phyloP scores from a whole-genome alignment of 2,329 filamentous ascomycete genomes.

The Aspergillus sp. region DNA sequence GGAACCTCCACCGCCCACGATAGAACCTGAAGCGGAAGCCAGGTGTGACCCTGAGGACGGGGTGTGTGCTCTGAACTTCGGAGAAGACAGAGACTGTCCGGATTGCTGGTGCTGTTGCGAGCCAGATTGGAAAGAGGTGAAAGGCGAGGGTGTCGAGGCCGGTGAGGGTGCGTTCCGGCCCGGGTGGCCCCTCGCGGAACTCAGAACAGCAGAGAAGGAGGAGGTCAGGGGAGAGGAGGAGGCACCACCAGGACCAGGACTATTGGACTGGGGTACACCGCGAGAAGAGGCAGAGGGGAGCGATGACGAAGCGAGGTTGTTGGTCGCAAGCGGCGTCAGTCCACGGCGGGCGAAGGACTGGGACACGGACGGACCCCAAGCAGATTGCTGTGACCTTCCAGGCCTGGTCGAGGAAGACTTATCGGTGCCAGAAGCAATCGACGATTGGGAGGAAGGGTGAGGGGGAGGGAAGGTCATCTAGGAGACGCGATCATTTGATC shows the following conservation, averaged over 20 bases:
- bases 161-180: conserved; percentile 53
- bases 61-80: conserved; percentile 54
- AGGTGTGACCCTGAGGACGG: conserved; percentile 55
- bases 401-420: conserved; percentile 45
- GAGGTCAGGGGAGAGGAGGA: conserved; percentile 52
- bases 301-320: conserved; percentile 43
- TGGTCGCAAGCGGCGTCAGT: conserved; percentile 58
- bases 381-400: conserved; percentile 50
- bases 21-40: conserved; percentile 54
- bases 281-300: conserved; percentile 41
- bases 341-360: conserved; percentile 56
- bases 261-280: conserved; percentile 46
- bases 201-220: conserved; percentile 53
- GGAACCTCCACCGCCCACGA: conserved; percentile 50
- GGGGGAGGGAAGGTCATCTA: conserved; percentile 58
- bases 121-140: conserved; percentile 54
- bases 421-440: conserved; percentile 51
- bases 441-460: conserved; percentile 50
- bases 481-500: conserved; percentile 52
- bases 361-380: conserved; percentile 56
- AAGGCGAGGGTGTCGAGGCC: conserved; percentile 54
- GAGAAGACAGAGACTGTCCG: conserved; percentile 54
- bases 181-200: conserved; percentile 49
- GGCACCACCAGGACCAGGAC: conserved; percentile 47
- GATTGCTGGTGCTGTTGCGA: conserved; percentile 51